Evolutionary conservation across 2,329 filamentous ascomycete genomes (phyloP).

Genomic region (Talaromyces sp.): DNA sequence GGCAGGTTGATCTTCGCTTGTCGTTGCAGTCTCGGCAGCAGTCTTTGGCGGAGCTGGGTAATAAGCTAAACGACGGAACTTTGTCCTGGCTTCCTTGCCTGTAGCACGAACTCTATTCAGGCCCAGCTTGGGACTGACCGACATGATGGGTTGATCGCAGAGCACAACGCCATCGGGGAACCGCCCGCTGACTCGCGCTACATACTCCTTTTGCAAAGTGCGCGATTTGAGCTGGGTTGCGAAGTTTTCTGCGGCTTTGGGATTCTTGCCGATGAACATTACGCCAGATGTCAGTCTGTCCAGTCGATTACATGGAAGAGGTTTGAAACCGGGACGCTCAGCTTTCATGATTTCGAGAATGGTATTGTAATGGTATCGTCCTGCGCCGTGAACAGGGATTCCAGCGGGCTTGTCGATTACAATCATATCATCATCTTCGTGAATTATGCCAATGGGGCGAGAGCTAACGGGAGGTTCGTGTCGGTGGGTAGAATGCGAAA

Average conservation of each 20-base stretch:
- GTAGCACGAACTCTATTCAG: slow-evolving; percentile 91
- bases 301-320: slow-evolving; percentile 81
- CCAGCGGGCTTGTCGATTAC: slow-evolving; percentile 97
- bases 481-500: slow-evolving; percentile 89
- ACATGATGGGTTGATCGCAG: slow-evolving; percentile 88
- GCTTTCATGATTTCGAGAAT: slow-evolving; percentile 89
- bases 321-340: slow-evolving; percentile 60
- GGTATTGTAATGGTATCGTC: slow-evolving; percentile 93
- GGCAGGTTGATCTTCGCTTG: slow-evolving; percentile 24
- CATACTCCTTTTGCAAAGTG: slow-evolving; percentile 90
- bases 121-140: slow-evolving; percentile 91
- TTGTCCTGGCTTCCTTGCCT: slow-evolving; percentile 82
- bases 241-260: slow-evolving; percentile 72
- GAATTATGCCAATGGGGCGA: slow-evolving; percentile 73
- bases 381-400: slow-evolving; percentile 90
- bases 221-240: slow-evolving; percentile 71
- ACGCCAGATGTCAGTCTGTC: slow-evolving; percentile 92
- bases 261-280: slow-evolving; percentile 94
- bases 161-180: slow-evolving; percentile 90
- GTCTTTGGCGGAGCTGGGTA: slow-evolving; percentile 60
- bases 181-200: slow-evolving; percentile 83
- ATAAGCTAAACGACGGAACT: slow-evolving; percentile 90
- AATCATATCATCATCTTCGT: slow-evolving; percentile 89
- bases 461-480: slow-evolving; percentile 92
- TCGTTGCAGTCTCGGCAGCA: slow-evolving; percentile 24